Percentiles rank a stretch among this genome's conserved stretches.
Evolutionary conservation across 2,329 filamentous ascomycete species (phyloP).

Genomic region (Arthroderma sp.): DNA sequence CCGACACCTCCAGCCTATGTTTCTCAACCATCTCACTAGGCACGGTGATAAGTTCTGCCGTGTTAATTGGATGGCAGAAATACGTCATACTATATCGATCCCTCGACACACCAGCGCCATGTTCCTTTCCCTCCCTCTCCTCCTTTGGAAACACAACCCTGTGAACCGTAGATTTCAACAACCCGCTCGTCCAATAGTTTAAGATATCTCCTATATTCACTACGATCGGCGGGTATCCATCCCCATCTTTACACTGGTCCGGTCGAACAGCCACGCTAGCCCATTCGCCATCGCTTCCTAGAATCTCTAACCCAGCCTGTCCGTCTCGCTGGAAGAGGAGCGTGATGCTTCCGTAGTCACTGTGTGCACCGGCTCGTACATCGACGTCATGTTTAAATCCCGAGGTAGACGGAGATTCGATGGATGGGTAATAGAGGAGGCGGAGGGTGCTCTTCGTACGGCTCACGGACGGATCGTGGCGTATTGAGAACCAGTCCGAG

Average conservation of each 20-base stretch:
- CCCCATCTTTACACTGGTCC: background rate
- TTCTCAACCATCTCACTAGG: slow-evolving; percentile 39
- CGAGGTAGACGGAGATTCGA: slow-evolving; percentile 29
- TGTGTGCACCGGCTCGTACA: slow-evolving; percentile 81
- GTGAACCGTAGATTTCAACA: slow-evolving; percentile 79
- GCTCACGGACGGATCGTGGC: slow-evolving; percentile 42
- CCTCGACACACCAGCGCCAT: slow-evolving; percentile 16
- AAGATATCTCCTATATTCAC: slow-evolving; percentile 60
- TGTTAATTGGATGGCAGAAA: slow-evolving; percentile 50
- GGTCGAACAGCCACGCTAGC: slow-evolving; percentile 56
- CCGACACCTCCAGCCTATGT: slow-evolving; percentile 21
- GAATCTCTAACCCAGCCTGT: slow-evolving; percentile 77
- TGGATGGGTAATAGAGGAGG: slow-evolving; percentile 59
- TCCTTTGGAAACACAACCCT: slow-evolving; percentile 60
- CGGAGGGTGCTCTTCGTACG: slow-evolving; percentile 50
- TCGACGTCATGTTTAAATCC: slow-evolving; percentile 42
- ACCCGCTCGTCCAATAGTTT: slow-evolving; percentile 79
- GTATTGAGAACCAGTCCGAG: slow-evolving; percentile 44
- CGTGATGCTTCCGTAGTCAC: slow-evolving; percentile 62
- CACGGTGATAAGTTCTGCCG: slow-evolving; percentile 40
- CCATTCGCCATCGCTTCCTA: slow-evolving; percentile 46
- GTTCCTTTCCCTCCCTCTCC: slow-evolving; percentile 13
- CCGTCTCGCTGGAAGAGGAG: slow-evolving; percentile 72
- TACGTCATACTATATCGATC: slow-evolving; percentile 46
- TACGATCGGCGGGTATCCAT: slow-evolving; percentile 51